Percentiles rank a stretch among this genome's conserved stretches.
Evolutionary conservation across 768 basidiomycete genomes (phyloP).

Genomic region (Russula earlei): DNA sequence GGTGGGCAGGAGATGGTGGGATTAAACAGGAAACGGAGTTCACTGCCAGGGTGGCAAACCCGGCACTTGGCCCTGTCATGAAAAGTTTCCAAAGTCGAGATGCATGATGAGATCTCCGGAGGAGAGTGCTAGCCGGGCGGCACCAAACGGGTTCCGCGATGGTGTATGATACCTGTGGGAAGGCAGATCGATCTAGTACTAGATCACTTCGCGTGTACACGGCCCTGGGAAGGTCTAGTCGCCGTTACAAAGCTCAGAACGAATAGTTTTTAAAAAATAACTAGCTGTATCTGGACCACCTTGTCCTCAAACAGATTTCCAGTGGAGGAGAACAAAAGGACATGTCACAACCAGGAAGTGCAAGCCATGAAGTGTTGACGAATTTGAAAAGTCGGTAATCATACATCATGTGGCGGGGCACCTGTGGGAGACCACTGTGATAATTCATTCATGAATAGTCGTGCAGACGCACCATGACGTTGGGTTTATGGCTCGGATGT

Average conservation of each 20-base stretch:
- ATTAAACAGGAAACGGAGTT: neutral
- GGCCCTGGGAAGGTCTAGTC: conserved; percentile 13
- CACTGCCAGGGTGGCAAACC: conserved; percentile 4
- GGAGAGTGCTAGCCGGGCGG: neutral
- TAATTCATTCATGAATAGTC: no score
- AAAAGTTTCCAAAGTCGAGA: conserved; percentile 6
- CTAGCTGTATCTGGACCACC: conserved; percentile 5
- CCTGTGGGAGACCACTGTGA: no score
- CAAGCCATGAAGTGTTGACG: neutral
- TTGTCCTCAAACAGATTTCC: no score
- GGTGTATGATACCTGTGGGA: neutral
- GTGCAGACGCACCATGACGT: no score
- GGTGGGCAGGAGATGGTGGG: neutral
- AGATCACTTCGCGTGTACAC: conserved; percentile 12
- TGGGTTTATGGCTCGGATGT: no score
- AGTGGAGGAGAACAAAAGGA: neutral
- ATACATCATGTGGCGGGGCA: no score
- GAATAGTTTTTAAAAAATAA: neutral
- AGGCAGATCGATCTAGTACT: no score
- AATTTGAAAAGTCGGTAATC: neutral
- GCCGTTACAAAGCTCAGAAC: conserved; percentile 5
- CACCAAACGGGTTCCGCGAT: conserved; percentile 6
- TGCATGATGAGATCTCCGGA: conserved; percentile 15
- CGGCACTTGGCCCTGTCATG: neutral
- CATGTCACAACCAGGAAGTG: neutral